A percentile compares a stretch with the other conserved stretches of the same genome.
Conservation (phyloP, 116 monocot species). For the Phalaenopsis hybrid region DNA sequence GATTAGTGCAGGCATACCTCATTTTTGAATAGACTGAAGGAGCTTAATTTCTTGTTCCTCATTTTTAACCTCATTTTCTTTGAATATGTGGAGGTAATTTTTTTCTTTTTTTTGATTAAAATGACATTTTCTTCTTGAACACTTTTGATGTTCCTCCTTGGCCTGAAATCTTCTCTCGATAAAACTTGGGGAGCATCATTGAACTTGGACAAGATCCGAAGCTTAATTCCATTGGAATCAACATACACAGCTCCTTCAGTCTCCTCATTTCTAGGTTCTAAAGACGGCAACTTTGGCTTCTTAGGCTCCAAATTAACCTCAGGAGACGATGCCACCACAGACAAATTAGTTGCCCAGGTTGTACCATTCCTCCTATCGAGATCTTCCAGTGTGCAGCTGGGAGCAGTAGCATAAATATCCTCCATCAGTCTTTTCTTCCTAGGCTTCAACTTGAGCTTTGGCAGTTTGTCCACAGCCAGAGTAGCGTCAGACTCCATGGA, state of each 20-base stretch:
- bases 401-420: constrained; percentile 64
- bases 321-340: constrained; percentile 1
- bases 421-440: constrained; percentile 68
- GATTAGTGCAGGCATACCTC: constrained; percentile 25
- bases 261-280: constrained; percentile 9
- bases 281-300: constrained; percentile 19
- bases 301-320: constrained; percentile 22
- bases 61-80: constrained; percentile 20
- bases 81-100: not conserved
- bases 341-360: constrained; percentile 49
- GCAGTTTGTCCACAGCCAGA: not conserved
- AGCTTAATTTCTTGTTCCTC: constrained; percentile 31
- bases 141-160: constrained; percentile 13
- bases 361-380: constrained; percentile 84
- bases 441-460: constrained; percentile 38
- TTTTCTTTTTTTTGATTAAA: constrained; percentile 15
- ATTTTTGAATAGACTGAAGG: constrained; percentile 18
- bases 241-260: constrained; percentile 51
- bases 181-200: constrained; percentile 14
- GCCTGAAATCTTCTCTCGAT: constrained; percentile 15
- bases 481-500: constrained; percentile 30
- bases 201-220: constrained; percentile 69
- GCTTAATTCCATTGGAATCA: constrained; percentile 73
- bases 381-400: constrained; percentile 63
- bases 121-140: constrained; percentile 7